These are phyloP conservation scores for Trichoderma afroharzianum DNA, from an alignment of 2,329 filamentous ascomycete genomes.

Conservation along the genomic window DNA sequence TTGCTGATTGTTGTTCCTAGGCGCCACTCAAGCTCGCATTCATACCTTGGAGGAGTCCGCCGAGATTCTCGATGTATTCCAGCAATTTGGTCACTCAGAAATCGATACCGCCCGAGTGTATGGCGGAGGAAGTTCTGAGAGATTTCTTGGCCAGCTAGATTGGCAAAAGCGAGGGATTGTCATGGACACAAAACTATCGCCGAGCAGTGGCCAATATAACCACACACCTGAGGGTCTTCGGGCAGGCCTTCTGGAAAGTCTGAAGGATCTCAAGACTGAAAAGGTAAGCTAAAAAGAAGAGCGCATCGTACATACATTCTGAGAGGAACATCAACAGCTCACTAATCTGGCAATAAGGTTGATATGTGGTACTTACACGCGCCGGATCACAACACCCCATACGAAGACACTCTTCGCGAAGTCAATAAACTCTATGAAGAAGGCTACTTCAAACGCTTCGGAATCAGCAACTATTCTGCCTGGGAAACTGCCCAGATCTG, in stretches of 20 bases:
- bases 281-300: slow-evolving; percentile 10
- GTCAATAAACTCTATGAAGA: slow-evolving; percentile 65
- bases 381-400: slow-evolving; percentile 55
- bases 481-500: slow-evolving; percentile 75
- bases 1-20: not conserved
- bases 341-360: not conserved
- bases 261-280: slow-evolving; percentile 15
- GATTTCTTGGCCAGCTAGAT: slow-evolving; percentile 10
- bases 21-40: slow-evolving; percentile 11
- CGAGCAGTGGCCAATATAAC: not conserved
- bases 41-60: slow-evolving; percentile 10
- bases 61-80: slow-evolving; percentile 13
- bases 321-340: not conserved
- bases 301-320: not conserved
- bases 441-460: slow-evolving; percentile 69
- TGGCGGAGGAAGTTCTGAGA: slow-evolving; percentile 12
- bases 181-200: slow-evolving; percentile 9
- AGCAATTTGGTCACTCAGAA: slow-evolving; percentile 13
- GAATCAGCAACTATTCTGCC: slow-evolving; percentile 68
- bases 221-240: not conserved
- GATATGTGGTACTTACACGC: slow-evolving; percentile 42
- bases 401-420: slow-evolving; percentile 64
- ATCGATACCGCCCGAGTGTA: slow-evolving; percentile 17
- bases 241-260: not conserved
- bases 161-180: slow-evolving; percentile 14